A percentile compares a stretch with the other conserved stretches of the same genome.
Conservation (phyloP, 2,329 filamentous ascomycete species). For the Gliomastix tumulicola region DNA sequence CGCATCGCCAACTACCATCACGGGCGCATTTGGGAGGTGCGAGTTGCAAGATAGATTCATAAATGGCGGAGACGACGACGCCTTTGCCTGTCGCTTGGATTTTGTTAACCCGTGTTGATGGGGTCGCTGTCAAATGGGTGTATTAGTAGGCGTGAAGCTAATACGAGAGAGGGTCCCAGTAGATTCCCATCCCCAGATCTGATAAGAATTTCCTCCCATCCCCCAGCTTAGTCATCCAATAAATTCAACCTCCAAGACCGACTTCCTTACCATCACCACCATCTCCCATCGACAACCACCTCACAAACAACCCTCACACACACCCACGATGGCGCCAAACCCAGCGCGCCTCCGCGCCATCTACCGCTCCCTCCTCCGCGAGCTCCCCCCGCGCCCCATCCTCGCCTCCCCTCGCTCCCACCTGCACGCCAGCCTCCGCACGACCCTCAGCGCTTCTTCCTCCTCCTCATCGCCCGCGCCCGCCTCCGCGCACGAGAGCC, state of each 20-base stretch:
- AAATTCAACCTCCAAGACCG: not conserved
- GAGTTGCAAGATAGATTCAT: no score
- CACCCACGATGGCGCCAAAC: slow-evolving; percentile 20
- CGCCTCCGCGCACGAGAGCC: slow-evolving; percentile 14
- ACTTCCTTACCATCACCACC: not conserved
- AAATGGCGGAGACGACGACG: no score
- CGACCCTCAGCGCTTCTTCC: slow-evolving; percentile 55
- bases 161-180: no score
- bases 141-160: no score
- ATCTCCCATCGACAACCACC: not conserved
- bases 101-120: no score
- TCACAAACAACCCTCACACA: not conserved
- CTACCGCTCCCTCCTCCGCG: slow-evolving; percentile 83
- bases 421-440: slow-evolving; percentile 64
- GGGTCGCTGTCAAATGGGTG: no score
- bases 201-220: not conserved
- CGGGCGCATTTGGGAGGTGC: no score
- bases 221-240: not conserved
- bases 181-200: no score
- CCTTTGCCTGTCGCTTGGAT: no score
- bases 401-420: slow-evolving; percentile 53
- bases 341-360: slow-evolving; percentile 56
- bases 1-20: no score
- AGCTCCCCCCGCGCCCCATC: slow-evolving; percentile 68
- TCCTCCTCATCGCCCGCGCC: slow-evolving; percentile 48